Conservation (phyloP, 768 basidiomycete species). For the Suillus variegatus region DNA sequence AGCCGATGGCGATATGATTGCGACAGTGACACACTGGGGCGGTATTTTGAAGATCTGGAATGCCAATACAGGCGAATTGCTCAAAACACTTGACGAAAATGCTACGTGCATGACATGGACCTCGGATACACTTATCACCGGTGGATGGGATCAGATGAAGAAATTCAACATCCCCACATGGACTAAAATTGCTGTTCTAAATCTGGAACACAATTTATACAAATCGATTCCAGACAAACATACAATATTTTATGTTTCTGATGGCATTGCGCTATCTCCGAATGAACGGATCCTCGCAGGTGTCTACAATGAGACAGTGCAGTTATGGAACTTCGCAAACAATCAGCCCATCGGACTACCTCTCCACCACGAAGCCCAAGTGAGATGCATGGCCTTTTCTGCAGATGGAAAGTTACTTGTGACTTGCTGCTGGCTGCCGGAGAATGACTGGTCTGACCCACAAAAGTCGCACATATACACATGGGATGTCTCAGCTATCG, state of each 20-base stretch:
- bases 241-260: neutral
- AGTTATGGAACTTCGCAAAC: neutral
- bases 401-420: neutral
- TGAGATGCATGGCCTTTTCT: neutral
- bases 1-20: neutral
- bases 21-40: neutral
- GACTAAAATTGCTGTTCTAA: neutral
- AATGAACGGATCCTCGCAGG: neutral
- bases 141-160: rapidly evolving
- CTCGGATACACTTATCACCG: neutral
- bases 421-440: neutral
- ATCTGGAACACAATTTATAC: neutral
- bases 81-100: neutral
- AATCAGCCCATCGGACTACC: neutral
- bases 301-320: neutral
- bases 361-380: neutral
- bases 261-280: neutral
- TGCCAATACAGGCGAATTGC: neutral
- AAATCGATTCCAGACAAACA: too few species aligned
- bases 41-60: neutral
- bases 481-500: neutral
- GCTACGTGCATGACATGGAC: neutral
- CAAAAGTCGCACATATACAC: neutral
- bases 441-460: too few species aligned
- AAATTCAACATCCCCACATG: neutral